These are phyloP conservation scores for Zanthoxylum bungeanum DNA, from an alignment of 345 rosid genomes.

Conservation along the genomic window DNA sequence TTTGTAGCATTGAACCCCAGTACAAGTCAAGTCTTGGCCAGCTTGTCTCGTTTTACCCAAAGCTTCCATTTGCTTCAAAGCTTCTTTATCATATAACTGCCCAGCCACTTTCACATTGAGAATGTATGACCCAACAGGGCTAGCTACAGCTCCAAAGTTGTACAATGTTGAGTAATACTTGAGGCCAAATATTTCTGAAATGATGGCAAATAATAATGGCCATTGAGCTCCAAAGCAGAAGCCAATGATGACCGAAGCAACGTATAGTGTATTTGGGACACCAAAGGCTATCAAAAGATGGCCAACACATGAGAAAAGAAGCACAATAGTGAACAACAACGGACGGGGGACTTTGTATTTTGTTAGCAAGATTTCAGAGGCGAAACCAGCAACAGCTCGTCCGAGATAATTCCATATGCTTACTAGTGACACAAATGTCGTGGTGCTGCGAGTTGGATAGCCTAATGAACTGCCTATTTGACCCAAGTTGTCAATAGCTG, in stretches of 20 bases:
- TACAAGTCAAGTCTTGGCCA: conserved; percentile 26
- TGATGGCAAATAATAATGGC: conserved; percentile 39
- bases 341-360: conserved; percentile 22
- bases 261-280: conserved; percentile 32
- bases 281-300: conserved; percentile 39
- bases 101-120: conserved; percentile 42
- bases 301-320: conserved; percentile 36
- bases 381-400: conserved; percentile 13
- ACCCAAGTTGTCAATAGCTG: conserved; percentile 22
- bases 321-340: conserved; percentile 27
- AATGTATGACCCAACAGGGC: conserved; percentile 37
- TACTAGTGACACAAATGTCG: conserved; percentile 23
- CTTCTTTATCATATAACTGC: conserved; percentile 34
- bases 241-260: conserved; percentile 32
- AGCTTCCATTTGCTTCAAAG: conserved; percentile 29
- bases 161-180: conserved; percentile 43
- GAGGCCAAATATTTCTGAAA: conserved; percentile 41
- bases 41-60: conserved; percentile 15
- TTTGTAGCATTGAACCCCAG: conserved; percentile 27
- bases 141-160: conserved; percentile 27
- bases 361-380: conserved; percentile 14
- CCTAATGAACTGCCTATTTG: conserved; percentile 21
- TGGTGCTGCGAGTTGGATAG: conserved; percentile 15
- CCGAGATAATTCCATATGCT: conserved; percentile 30
- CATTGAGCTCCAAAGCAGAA: conserved; percentile 46